These are phyloP conservation scores for Aspergillus awamori DNA, from an alignment of 2,329 filamentous ascomycete species.

Conservation along the genomic window DNA sequence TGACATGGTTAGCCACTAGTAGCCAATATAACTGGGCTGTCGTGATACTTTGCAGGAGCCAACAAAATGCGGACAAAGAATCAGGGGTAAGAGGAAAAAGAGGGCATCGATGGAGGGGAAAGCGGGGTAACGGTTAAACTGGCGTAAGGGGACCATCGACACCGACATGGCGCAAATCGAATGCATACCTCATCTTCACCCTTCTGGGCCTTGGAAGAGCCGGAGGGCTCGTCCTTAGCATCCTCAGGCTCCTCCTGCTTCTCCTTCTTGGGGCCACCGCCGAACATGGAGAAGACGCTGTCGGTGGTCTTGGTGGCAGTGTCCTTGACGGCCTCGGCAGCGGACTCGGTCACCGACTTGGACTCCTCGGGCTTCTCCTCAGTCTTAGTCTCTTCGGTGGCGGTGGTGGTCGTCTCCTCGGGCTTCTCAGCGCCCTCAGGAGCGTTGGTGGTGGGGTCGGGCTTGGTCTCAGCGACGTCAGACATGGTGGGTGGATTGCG, in stretches of 20 bases:
- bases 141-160: slow-evolving; percentile 14
- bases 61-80: neutral
- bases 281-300: slow-evolving; percentile 96
- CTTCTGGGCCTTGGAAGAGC: slow-evolving; percentile 80
- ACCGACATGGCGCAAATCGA: slow-evolving; percentile 17
- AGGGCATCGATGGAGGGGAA: slow-evolving; percentile 14
- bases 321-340: slow-evolving; percentile 40
- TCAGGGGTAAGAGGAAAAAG: slow-evolving; percentile 1
- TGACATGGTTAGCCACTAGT: slow-evolving; percentile 10
- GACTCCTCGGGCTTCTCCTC: slow-evolving; percentile 32
- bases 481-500: slow-evolving; percentile 39
- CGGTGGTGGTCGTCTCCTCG: slow-evolving; percentile 39
- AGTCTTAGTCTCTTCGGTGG: slow-evolving; percentile 31
- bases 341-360: slow-evolving; percentile 33
- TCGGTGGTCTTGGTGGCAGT: slow-evolving; percentile 49
- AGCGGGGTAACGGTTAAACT: neutral
- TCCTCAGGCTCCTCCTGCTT: slow-evolving; percentile 79
- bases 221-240: slow-evolving; percentile 82
- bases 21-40: neutral
- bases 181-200: slow-evolving; percentile 61
- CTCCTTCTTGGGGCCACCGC: slow-evolving; percentile 94
- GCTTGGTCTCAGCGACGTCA: slow-evolving; percentile 47
- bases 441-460: slow-evolving; percentile 46
- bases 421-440: slow-evolving; percentile 36
- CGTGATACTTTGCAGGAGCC: neutral